These are phyloP conservation scores for Mycena indigotica DNA, from an alignment of 768 basidiomycete species.

Conservation along the genomic window DNA sequence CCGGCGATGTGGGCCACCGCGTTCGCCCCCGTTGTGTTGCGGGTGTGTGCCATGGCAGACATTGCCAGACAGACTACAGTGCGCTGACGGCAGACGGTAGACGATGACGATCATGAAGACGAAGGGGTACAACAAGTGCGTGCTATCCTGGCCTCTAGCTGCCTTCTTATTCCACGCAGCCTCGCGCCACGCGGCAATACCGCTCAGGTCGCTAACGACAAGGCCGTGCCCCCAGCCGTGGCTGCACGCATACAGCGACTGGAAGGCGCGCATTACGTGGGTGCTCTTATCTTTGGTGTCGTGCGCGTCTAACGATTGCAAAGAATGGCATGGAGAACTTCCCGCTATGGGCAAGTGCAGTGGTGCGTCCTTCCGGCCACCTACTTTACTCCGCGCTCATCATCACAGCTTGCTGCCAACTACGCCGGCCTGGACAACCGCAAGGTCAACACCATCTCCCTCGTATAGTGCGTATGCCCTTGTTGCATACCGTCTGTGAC, in stretches of 20 bases:
- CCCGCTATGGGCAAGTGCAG: conserved; percentile 21
- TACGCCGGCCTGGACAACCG: conserved; percentile 14
- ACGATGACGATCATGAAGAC: conserved; percentile 11
- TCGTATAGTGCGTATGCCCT: conserved; percentile 13
- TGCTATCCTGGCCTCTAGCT: not conserved
- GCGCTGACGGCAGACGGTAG: conserved; percentile 1
- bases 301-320: not conserved
- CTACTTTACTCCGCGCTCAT: no score
- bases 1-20: conserved; percentile 23
- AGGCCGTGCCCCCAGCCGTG: conserved; percentile 2
- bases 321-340: conserved; percentile 23
- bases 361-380: conserved; percentile 7
- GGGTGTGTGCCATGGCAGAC: conserved; percentile 1
- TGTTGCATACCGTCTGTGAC: not conserved
- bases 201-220: conserved; percentile 3
- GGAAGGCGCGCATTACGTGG: conserved; percentile 22
- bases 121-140: conserved; percentile 18
- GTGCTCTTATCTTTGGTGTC: not conserved
- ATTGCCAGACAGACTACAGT: not conserved
- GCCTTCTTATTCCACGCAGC: conserved; percentile 1
- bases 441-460: conserved; percentile 14
- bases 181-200: conserved; percentile 13
- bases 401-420: conserved; percentile 17
- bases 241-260: conserved; percentile 20
- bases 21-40: conserved; percentile 16